Conservation (phyloP, 352 stramenopile species). For the Phytophthora brassicae region DNA sequence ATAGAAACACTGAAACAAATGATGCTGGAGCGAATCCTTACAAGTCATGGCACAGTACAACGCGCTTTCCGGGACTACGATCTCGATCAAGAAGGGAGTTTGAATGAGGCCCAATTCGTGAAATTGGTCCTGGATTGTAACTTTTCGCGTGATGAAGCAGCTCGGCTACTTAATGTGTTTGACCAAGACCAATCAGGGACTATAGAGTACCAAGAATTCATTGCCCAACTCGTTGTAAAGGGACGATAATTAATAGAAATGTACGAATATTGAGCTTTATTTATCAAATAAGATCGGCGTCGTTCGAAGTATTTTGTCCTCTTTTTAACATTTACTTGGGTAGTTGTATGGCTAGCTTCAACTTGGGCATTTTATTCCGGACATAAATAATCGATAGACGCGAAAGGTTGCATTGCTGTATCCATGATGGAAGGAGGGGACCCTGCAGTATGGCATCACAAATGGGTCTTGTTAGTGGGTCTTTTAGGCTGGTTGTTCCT, state of each 20-base stretch:
- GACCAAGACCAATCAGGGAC: constrained; percentile 50
- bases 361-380: constrained; percentile 8
- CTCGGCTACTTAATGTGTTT: constrained; percentile 36
- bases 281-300: constrained; percentile 6
- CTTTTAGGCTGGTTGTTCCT: constrained; percentile 52
- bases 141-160: constrained; percentile 34
- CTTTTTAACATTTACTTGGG: background rate
- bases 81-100: constrained; percentile 32
- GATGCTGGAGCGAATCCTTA: constrained; percentile 43
- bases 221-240: constrained; percentile 44
- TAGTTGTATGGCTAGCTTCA: constrained; percentile 6
- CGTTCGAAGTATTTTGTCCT: constrained; percentile 15
- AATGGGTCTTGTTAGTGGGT: constrained; percentile 53
- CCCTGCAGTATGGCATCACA: constrained; percentile 51
- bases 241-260: constrained; percentile 5
- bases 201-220: constrained; percentile 65
- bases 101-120: constrained; percentile 52
- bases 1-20: constrained; percentile 48
- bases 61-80: constrained; percentile 57
- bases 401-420: constrained; percentile 29
- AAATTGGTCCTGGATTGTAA: constrained; percentile 38
- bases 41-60: constrained; percentile 50
- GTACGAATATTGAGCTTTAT: too few relatives aligned
- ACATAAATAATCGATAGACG: constrained; percentile 17
- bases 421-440: constrained; percentile 26